Evolutionary conservation across 768 basidiomycete genomes (phyloP), one percentile per base, ranked within the genome.

Genomic region (Tylopilus sp.): DNA sequence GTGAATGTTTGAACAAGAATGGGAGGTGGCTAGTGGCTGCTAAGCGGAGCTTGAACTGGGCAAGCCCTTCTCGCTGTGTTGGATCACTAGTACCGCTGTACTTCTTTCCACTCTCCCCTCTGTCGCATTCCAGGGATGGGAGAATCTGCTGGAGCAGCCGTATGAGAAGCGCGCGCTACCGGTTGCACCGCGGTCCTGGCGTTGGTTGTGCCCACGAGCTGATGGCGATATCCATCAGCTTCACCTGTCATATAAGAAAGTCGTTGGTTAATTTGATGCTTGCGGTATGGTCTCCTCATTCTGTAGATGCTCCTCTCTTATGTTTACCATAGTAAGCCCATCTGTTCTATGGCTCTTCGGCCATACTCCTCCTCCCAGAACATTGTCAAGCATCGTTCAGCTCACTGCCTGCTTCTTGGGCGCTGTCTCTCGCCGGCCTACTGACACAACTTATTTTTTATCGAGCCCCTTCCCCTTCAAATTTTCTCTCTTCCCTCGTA

Each of bases 401-500:
- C 2, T 26, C 43, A 23, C 15, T 50, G 10, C 41, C 48, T 15
- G 41, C 41, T 26, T 36, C 48, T 3, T 25, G 41, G 9, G 48
- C 48, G 9, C 20, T 35, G 7, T 50, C 48, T 6, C 48, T 50
- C n/a, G 41, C 48, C 17, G 48, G 40, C 33, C 31, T 50, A 8
- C 31, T 50, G 6, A 42, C 23, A 11, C 48, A 50, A 18, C 9
- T 50, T 3, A 41, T 23, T 2, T 50, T 36, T 31, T 21, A 43
- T 35, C 35, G 31, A 31, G 31, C 9, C 1, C 12, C 4, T 13
- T 31, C 31, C 9, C 31, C 31, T 17, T n/a, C 35, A 35, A 35
- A n/a, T 3, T n/a, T 35, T 17, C 10, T 26, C 7, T 11, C 20
- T 11, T 4, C 25, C 35, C 5, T 35, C 7, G 48, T 49, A 49